Conservation (phyloP, 2,329 filamentous ascomycete species). For the Neofusicoccum sp. region DNA sequence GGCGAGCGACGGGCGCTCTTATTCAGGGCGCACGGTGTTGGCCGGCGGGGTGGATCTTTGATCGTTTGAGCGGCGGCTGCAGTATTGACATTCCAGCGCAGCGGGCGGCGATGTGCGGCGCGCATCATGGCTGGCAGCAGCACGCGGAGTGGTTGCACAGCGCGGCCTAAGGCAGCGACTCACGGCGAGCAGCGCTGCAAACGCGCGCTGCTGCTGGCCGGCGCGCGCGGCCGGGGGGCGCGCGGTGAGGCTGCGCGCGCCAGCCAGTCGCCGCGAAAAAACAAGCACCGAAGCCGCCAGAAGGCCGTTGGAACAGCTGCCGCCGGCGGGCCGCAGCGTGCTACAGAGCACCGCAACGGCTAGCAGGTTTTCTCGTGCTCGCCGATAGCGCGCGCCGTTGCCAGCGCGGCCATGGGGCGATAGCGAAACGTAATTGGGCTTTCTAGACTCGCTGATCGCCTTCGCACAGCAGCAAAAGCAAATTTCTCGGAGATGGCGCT, state of each 20-base stretch:
- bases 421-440: slow-evolving; percentile 7
- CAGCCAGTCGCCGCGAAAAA: not conserved
- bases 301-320: slow-evolving; percentile 12
- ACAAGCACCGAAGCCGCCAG: not conserved
- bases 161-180: slow-evolving; percentile 16
- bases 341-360: slow-evolving; percentile 13
- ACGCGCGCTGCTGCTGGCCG: slow-evolving; percentile 4
- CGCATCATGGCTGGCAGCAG: slow-evolving; percentile 15
- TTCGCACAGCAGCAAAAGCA: slow-evolving; percentile 16
- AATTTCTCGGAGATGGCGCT: slow-evolving; percentile 17
- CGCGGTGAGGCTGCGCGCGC: not conserved
- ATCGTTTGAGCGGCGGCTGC: slow-evolving; percentile 20
- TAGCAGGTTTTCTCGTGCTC: slow-evolving; percentile 8
- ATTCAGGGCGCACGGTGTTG: slow-evolving; percentile 16
- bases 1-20: not conserved
- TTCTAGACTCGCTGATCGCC: not conserved
- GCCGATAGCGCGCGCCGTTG: not conserved
- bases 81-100: slow-evolving; percentile 19
- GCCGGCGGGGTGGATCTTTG: not conserved
- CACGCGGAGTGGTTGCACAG: slow-evolving; percentile 14
- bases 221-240: not conserved
- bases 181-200: slow-evolving; percentile 1
- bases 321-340: slow-evolving; percentile 13
- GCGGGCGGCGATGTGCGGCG: slow-evolving; percentile 6
- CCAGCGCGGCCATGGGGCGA: not conserved